Conservation (phyloP, 805 yeast species). For the Starmerella etchellsii region DNA sequence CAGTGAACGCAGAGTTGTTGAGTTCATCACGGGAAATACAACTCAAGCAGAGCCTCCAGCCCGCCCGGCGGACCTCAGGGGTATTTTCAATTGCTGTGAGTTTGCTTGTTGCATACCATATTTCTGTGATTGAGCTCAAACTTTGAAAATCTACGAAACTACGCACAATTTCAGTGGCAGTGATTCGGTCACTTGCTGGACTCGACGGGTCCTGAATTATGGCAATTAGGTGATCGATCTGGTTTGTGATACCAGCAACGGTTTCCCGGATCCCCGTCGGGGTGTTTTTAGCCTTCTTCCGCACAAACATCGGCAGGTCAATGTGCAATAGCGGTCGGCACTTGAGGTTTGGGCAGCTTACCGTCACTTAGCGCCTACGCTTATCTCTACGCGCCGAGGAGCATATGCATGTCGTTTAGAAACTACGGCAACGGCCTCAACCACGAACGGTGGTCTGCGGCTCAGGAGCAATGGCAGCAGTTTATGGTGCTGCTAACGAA, state of each 20-base stretch:
- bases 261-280: constrained; percentile 15
- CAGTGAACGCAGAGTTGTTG: constrained; percentile 36
- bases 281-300: constrained; percentile 3
- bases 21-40: constrained; percentile 46
- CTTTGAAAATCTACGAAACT: constrained; percentile 40
- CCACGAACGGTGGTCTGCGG: constrained; percentile 36
- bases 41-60: constrained; percentile 39
- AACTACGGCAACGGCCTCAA: constrained; percentile 1
- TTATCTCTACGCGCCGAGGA: no score
- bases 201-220: constrained; percentile 17
- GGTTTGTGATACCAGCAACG: constrained; percentile 27
- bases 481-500: constrained; percentile 67
- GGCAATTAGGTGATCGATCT: constrained; percentile 25
- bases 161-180: constrained; percentile 41
- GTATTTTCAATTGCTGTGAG: constrained; percentile 33
- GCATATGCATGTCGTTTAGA: no score
- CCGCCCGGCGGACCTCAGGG: constrained; percentile 34
- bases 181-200: constrained; percentile 26
- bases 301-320: constrained; percentile 7
- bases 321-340: neutral
- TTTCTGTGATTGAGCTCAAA: constrained; percentile 50
- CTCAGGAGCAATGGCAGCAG: constrained; percentile 43
- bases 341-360: neutral
- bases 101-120: constrained; percentile 59
- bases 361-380: no score